Evolutionary conservation across 805 yeast species (phyloP), one percentile per base, ranked within the genome.

Genomic region (Huiozyma sinensis): DNA sequence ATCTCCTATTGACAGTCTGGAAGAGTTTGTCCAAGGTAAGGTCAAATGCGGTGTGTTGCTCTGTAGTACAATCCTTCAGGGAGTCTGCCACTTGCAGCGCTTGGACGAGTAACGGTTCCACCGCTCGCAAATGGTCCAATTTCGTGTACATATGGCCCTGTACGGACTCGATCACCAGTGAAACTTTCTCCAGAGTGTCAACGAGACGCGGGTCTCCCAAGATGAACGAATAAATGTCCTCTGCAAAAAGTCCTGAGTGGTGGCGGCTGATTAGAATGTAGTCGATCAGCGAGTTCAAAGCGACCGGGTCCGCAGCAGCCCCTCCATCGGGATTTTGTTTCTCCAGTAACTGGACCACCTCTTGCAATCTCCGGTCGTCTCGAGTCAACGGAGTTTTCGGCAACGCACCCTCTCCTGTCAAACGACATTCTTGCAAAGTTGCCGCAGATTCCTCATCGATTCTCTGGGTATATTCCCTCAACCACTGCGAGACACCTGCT

Each of bases 141-240:
- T 48, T 47, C 9, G 42, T 36, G n/a, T 42, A 43, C 31, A 58
- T 35, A 38, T 54, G 57, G 7, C 42, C 34, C 10, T 37, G 41
- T 3, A 57, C 48, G 1, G 61, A 52, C 5, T 51, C 44, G 5
- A 51, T 44, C 8, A 54, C 41, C 6, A 52, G 40, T 7, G 39
- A 31, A 3, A 55, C 40, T 29, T 50, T 45, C 10, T 41, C 42
- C 5, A 31, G 32, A 10, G 56, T 45, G 24, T 46, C 47, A 27
- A 49, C 48, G 24, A 17, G 24, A 17, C 24, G 24, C 39, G 50
- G 47, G 31, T 50, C 52, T 17, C 58, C 60, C 39, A 58, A 45
- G 17, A 57, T 29, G 41, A 48, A 58, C 35, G 50, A 46, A 38
- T 53, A 60, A 8, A 55, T 65, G 57, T 53, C 81, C 57, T 13